Evolutionary conservation across 495 filamentous ascomycete genomes (phyloP).

Genomic region (Penicillium turbatum): DNA sequence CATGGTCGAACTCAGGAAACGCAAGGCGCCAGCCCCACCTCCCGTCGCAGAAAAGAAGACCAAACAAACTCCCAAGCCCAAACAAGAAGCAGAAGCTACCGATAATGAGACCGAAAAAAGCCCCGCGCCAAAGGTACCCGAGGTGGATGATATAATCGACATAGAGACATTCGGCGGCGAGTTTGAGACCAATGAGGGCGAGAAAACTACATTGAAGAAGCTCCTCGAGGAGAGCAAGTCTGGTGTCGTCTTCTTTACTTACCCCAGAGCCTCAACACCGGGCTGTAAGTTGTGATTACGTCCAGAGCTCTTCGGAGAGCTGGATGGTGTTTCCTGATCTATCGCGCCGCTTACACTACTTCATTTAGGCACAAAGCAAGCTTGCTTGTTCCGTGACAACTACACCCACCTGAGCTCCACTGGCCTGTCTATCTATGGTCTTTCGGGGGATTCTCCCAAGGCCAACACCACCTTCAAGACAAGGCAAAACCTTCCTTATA

Average conservation of each 20-base stretch:
- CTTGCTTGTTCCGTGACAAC: conserved; percentile 83
- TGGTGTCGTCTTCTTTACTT: conserved; percentile 90
- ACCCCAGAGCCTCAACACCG: conserved; percentile 90
- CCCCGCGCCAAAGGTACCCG: conserved; percentile 27
- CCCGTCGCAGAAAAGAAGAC: conserved; percentile 53
- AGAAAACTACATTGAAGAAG: conserved; percentile 66
- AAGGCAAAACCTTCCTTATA: conserved; percentile 83
- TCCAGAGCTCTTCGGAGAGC: not conserved
- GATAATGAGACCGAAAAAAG: conserved; percentile 25
- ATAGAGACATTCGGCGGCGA: conserved; percentile 77
- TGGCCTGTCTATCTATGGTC: conserved; percentile 81
- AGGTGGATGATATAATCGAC: conserved; percentile 52
- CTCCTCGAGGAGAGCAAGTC: conserved; percentile 77
- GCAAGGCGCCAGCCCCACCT: conserved; percentile 59
- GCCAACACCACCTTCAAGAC: conserved; percentile 86
- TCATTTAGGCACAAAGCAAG: conserved; percentile 78
- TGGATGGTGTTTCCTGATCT: not conserved
- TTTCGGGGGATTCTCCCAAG: conserved; percentile 81
- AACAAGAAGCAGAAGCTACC: conserved; percentile 28
- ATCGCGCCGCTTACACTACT: not conserved
- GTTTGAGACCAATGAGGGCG: conserved; percentile 77
- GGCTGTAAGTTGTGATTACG: conserved; percentile 67
- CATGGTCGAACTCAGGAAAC: conserved; percentile 71
- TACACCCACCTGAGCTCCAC: conserved; percentile 71
- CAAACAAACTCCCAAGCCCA: conserved; percentile 46